A percentile compares a stretch with the other conserved stretches of the same genome.
Evolutionary conservation across 768 basidiomycete genomes (phyloP).

Genomic region (Hydnum rufescens): DNA sequence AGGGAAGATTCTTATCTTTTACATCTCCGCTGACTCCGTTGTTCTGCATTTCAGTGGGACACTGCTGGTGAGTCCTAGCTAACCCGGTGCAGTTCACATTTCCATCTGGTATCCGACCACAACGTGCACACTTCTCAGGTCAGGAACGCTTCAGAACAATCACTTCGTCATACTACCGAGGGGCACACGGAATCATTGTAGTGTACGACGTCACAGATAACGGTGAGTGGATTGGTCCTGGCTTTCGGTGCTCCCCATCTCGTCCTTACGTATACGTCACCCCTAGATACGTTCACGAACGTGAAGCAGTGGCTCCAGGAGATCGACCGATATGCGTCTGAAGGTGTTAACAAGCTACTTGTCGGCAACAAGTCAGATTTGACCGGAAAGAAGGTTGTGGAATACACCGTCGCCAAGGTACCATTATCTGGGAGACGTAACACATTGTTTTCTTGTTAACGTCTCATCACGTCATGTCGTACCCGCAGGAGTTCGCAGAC

Average conservation of each 20-base stretch:
- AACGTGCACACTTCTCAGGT: slow-evolving; percentile 24
- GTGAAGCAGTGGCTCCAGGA: slow-evolving; percentile 92
- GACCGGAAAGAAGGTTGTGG: slow-evolving; percentile 89
- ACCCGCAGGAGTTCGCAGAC: slow-evolving; percentile 71
- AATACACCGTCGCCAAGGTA: slow-evolving; percentile 75
- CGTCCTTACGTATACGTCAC: neutral
- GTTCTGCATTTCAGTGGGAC: slow-evolving; percentile 53
- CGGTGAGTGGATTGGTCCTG: slow-evolving; percentile 23
- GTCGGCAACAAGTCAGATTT: slow-evolving; percentile 99
- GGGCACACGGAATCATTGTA: slow-evolving; percentile 94
- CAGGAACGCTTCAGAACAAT: slow-evolving; percentile 99
- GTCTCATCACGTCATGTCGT: neutral
- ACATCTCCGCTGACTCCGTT: neutral
- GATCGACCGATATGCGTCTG: slow-evolving; percentile 89
- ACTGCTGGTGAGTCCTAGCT: slow-evolving; percentile 50
- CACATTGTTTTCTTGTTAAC: no score
- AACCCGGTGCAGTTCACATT: neutral
- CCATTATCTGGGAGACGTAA: neutral
- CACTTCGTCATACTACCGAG: slow-evolving; percentile 98
- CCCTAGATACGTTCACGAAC: slow-evolving; percentile 74
- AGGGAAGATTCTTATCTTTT: neutral
- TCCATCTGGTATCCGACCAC: neutral
- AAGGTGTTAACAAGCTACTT: slow-evolving; percentile 95
- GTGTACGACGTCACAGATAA: slow-evolving; percentile 98
- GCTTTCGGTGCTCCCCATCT: neutral